phyloP scores from a whole-genome alignment of 2,329 filamentous ascomycete species.

The Neofusicoccum sp. region DNA sequence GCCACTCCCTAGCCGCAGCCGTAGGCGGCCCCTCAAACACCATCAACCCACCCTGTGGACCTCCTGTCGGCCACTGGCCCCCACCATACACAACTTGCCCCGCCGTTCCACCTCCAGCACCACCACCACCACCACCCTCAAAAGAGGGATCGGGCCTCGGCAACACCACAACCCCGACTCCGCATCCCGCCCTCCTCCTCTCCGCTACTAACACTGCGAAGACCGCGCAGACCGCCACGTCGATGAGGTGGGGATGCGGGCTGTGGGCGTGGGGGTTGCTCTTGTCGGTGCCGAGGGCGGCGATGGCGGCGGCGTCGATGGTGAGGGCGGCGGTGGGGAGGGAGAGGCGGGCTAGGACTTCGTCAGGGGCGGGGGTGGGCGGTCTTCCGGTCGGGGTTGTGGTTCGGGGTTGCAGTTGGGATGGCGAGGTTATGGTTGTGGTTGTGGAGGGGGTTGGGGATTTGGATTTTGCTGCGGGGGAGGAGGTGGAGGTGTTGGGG shows the following conservation, averaged over 20 bases:
- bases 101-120: neutral
- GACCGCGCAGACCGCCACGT: constrained; percentile 43
- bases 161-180: no score
- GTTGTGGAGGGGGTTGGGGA: constrained; percentile 23
- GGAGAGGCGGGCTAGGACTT: constrained; percentile 45
- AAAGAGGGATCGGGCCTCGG: no score
- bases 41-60: neutral
- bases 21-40: constrained; percentile 20
- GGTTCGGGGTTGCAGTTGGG: constrained; percentile 29
- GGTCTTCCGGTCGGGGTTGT: constrained; percentile 35
- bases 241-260: constrained; percentile 46
- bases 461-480: no score
- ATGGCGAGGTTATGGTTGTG: no score
- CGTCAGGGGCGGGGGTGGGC: constrained; percentile 33
- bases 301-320: constrained; percentile 45
- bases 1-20: constrained; percentile 28
- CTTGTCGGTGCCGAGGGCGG: constrained; percentile 2
- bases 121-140: no score
- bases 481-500: constrained; percentile 28
- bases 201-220: constrained; percentile 48
- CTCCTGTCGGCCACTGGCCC: neutral
- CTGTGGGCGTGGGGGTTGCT: constrained; percentile 29
- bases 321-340: constrained; percentile 42
- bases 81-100: neutral
- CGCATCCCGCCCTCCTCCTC: constrained; percentile 33